A percentile compares a stretch with the other conserved stretches of the same genome.
Evolutionary conservation across 2,329 filamentous ascomycete genomes (phyloP).

Genomic region (Penicillium hesseltinei): DNA sequence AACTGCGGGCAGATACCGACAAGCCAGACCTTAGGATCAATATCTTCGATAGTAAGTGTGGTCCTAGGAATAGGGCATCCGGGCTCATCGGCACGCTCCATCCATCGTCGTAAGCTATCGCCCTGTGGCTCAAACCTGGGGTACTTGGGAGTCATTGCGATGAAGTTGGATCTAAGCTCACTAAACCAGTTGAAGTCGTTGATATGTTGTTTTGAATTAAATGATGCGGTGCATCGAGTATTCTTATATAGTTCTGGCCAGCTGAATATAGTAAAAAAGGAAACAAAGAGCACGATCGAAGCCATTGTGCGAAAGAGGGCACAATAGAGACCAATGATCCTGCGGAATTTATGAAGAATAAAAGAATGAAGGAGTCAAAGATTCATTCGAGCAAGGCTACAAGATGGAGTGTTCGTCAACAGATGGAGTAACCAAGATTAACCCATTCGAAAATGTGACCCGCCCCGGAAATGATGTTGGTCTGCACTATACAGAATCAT

Average conservation of each 20-base stretch:
- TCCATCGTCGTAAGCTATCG: not conserved
- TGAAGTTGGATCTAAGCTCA: not conserved
- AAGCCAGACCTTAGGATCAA: not conserved
- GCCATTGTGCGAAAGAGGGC: not conserved
- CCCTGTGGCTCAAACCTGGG: not conserved
- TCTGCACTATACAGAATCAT: not conserved
- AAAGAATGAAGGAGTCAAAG: not conserved
- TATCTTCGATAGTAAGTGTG: not conserved
- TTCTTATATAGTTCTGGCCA: not conserved
- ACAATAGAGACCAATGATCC: not conserved
- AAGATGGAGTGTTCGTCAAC: not conserved
- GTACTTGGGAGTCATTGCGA: not conserved
- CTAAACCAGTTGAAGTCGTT: not conserved
- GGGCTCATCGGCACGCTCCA: not conserved
- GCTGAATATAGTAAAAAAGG: not conserved
- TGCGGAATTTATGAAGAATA: not conserved
- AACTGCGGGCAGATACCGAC: no score
- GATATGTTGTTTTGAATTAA: not conserved
- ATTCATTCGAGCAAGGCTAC: not conserved
- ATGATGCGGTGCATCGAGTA: not conserved
- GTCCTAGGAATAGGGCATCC: not conserved
- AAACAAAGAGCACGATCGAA: not conserved
- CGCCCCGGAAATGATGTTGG: not conserved
- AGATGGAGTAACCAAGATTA: not conserved
- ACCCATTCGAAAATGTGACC: not conserved